Conservation (phyloP, 148 eudicot species). For the Dianthus caryophyllus region DNA sequence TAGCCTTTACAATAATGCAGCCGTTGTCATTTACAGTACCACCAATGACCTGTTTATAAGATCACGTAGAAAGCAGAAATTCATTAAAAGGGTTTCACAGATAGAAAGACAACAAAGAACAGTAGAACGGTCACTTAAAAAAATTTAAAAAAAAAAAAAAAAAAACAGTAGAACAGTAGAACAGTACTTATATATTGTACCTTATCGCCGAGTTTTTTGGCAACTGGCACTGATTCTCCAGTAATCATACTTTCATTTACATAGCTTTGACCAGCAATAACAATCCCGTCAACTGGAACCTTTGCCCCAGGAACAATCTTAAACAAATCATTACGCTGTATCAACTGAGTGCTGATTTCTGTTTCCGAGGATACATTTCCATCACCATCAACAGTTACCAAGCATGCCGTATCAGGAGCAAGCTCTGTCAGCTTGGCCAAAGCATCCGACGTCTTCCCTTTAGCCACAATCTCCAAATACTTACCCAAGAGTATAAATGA, state of each 20-base stretch:
- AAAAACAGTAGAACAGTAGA: too few species aligned
- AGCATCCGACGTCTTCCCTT: slow-evolving; percentile 98
- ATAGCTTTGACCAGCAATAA: slow-evolving; percentile 79
- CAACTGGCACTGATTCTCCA: slow-evolving; percentile 87
- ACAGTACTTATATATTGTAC: slow-evolving; percentile 29
- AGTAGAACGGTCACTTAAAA: not conserved
- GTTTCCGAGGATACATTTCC: slow-evolving; percentile 71
- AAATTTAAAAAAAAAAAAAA: slow-evolving; percentile 8
- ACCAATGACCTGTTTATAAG: slow-evolving; percentile 72
- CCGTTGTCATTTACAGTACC: slow-evolving; percentile 98
- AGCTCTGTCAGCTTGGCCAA: slow-evolving; percentile 84
- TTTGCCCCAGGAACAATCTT: slow-evolving; percentile 92
- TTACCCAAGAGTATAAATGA: slow-evolving; percentile 93
- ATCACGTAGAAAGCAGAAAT: not conserved
- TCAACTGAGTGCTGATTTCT: slow-evolving; percentile 75
- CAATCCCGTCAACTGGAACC: slow-evolving; percentile 89
- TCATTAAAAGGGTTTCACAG: slow-evolving; percentile 10
- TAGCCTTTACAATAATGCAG: slow-evolving; percentile 70
- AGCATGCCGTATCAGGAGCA: slow-evolving; percentile 83
- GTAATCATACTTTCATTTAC: slow-evolving; percentile 99
- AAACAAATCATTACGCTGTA: slow-evolving; percentile 78
- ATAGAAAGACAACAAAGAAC: not conserved
- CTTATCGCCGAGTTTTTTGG: slow-evolving; percentile 87
- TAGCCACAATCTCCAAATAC: slow-evolving; percentile 90
- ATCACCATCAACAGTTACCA: slow-evolving; percentile 57